phyloP scores from a whole-genome alignment of 1,284 basidiomycete species.

The Schizophyllum commune region DNA sequence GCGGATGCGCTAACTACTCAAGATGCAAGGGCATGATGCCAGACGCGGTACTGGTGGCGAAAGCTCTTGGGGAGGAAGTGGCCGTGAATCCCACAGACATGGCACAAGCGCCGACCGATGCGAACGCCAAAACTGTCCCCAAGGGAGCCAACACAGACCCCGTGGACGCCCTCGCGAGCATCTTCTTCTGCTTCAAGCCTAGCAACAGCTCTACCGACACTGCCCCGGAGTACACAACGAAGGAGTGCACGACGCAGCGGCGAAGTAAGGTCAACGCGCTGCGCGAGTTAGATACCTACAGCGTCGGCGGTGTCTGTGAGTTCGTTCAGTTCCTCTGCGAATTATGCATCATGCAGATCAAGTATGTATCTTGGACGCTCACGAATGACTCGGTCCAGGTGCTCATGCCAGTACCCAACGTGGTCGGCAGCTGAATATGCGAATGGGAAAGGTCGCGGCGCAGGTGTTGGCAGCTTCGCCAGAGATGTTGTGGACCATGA shows the following conservation, averaged over 20 bases:
- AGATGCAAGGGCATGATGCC: background rate
- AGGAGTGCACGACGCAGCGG: background rate
- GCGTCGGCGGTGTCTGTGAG: background rate
- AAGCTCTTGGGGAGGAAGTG: too few species aligned
- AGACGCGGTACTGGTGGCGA: too few species aligned
- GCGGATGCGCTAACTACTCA: background rate
- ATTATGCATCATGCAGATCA: too few species aligned
- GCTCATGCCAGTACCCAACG: background rate
- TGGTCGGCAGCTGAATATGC: background rate
- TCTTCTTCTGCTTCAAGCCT: background rate
- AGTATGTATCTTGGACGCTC: too few species aligned
- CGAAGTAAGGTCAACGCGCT: background rate
- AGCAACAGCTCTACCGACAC: background rate
- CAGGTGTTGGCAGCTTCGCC: background rate
- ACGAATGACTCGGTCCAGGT: background rate
- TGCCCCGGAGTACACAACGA: background rate
- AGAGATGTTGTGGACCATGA: background rate
- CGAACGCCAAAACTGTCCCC: background rate
- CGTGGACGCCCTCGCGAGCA: background rate
- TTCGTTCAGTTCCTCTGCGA: background rate
- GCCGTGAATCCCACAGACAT: too few species aligned
- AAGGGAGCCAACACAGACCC: background rate
- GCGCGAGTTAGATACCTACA: background rate
- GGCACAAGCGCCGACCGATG: too few species aligned
- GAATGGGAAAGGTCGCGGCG: background rate